These are phyloP conservation scores for Phytophthora aleatoria DNA, from an alignment of 352 stramenopile species.

Conservation along the genomic window DNA sequence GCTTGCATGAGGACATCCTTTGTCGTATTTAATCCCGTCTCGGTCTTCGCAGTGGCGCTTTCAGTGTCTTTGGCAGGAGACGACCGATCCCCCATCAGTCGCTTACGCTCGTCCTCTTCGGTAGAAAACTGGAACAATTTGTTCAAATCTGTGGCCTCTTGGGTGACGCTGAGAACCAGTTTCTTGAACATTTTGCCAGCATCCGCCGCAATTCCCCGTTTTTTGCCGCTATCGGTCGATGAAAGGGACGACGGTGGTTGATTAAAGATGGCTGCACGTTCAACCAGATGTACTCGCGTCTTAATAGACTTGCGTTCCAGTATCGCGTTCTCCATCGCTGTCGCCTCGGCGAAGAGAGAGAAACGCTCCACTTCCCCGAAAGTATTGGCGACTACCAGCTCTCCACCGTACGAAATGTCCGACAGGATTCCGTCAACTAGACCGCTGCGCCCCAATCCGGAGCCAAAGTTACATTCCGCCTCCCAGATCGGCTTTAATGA, in stretches of 20 bases:
- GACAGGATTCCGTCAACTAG: constrained; percentile 53
- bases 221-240: constrained; percentile 36
- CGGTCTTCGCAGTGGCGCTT: constrained; percentile 28
- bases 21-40: constrained; percentile 46
- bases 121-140: constrained; percentile 79
- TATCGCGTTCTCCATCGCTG: constrained; percentile 59
- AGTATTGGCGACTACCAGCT: constrained; percentile 62
- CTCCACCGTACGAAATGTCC: constrained; percentile 51
- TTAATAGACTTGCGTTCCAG: constrained; percentile 60
- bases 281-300: constrained; percentile 46
- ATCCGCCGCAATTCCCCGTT: constrained; percentile 56
- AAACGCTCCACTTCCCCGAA: constrained; percentile 75
- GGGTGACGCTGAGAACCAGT: constrained; percentile 64
- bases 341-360: constrained; percentile 59
- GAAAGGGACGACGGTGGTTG: constrained; percentile 31
- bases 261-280: constrained; percentile 42
- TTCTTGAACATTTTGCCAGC: constrained; percentile 77
- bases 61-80: constrained; percentile 25
- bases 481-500: constrained; percentile 62
- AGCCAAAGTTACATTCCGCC: constrained; percentile 40
- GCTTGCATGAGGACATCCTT: constrained; percentile 73
- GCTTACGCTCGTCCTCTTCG: constrained; percentile 57
- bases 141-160: constrained; percentile 69
- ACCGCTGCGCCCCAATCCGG: constrained; percentile 33
- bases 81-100: constrained; percentile 60